Evolutionary conservation across 176 grass and related monocot species (phyloP).

Genomic region (Aegilops speltoides): DNA sequence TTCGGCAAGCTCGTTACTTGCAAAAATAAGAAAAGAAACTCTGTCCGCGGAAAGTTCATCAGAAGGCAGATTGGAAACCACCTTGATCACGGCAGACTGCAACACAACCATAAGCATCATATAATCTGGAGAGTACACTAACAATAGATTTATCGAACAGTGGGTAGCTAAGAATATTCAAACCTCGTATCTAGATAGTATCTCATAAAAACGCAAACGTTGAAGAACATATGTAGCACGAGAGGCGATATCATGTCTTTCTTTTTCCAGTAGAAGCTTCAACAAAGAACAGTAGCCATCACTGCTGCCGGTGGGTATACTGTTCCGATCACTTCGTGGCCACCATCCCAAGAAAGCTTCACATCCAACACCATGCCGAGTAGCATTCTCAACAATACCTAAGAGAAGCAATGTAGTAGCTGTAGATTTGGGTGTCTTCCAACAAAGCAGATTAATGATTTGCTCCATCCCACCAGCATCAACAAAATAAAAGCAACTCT

Average conservation of each 20-base stretch:
- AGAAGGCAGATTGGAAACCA: conserved; percentile 47
- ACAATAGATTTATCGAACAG: conserved; percentile 12
- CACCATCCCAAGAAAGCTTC: conserved; percentile 95
- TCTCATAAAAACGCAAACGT: conserved; percentile 82
- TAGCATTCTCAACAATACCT: conserved; percentile 75
- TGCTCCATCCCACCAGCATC: conserved; percentile 78
- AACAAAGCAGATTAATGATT: conserved; percentile 67
- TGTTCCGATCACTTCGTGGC: conserved; percentile 47
- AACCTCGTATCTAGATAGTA: conserved; percentile 90
- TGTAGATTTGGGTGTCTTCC: conserved; percentile 58
- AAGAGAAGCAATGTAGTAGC: conserved; percentile 72
- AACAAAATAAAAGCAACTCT: conserved; percentile 88
- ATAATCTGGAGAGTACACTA: conserved; percentile 21
- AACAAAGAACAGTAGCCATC: conserved; percentile 77
- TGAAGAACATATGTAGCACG: conserved; percentile 74
- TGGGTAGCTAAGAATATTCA: neutral
- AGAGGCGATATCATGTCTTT: conserved; percentile 83
- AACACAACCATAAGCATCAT: conserved; percentile 46
- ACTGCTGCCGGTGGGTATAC: conserved; percentile 57
- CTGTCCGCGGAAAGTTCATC: conserved; percentile 53
- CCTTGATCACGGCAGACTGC: conserved; percentile 74
- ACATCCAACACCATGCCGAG: conserved; percentile 81
- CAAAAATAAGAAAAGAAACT: conserved; percentile 54
- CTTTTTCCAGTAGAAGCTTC: conserved; percentile 82
- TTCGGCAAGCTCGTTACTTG: conserved; percentile 75